Evolutionary conservation across 2,329 filamentous ascomycete species (phyloP), one percentile per base, ranked within the genome.

Genomic region (Elsinoe fawcettii): DNA sequence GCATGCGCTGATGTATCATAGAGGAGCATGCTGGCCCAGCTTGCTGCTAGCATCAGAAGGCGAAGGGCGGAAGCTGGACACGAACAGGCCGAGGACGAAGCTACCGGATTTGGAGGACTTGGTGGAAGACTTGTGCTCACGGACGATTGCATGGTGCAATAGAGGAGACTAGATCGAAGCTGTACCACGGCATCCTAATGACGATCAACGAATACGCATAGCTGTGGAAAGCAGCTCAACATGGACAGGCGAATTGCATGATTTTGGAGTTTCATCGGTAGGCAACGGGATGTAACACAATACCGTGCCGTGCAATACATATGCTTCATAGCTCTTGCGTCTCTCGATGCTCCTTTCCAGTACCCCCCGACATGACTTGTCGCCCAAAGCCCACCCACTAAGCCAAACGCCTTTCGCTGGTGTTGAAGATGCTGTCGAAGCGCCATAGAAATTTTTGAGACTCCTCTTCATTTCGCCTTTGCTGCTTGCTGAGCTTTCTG

Each of bases 401-500:
- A 22, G 23, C 51, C 30, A 54, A 25, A 54, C 36, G 30, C 30
- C 32, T 54, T 22, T 39, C 30, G 23, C 51, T 37, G 14, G 32
- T 22, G 32, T 39, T 11, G 32, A 34, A 37, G 55, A 51, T 39
- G 32, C 18, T 46, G 16, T 41, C n/a, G 14, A n/a, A n/a, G 2
- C n/a, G 23, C 25, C 30, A 12, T 11, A 34, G 14, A 54, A 32
- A 23, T 20, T 18, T 44, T n/a, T 11, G 27, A 46, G 11, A 41
- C 46, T 16, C 16, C 34, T 16, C 12, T 18, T 59, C 65, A 67
- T 77, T 79, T 89, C 60, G 85, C 83, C 85, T 95, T 93, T 63
- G 58, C 41, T 56, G 59, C 55, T 56, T 59, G 59, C 60, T 96
- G 95, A 80, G 87, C 86, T 58, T 87, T 86, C 75, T 90, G 91